A percentile compares a stretch with the other conserved stretches of the same genome.
Evolutionary conservation across 1,139 yeast genomes (phyloP).

Genomic region (Suhomyces panamericanus): DNA sequence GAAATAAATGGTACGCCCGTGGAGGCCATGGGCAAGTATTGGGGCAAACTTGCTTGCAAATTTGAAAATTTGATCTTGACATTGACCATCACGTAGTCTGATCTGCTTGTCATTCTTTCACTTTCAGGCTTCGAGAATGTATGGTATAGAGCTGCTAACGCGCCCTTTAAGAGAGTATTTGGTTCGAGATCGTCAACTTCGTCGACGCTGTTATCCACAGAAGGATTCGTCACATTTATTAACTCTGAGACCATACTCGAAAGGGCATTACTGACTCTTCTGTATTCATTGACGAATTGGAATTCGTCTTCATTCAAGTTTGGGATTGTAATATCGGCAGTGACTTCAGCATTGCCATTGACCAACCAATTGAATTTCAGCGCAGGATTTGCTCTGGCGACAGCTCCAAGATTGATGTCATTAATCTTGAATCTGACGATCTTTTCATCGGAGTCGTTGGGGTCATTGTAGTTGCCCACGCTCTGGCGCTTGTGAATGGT

Average conservation of each 20-base stretch:
- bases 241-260: slow-evolving; percentile 32
- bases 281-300: slow-evolving; percentile 26
- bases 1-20: slow-evolving; percentile 57
- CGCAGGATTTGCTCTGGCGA: slow-evolving; percentile 33
- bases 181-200: slow-evolving; percentile 20
- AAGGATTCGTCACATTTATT: slow-evolving; percentile 20
- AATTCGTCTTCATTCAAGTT: slow-evolving; percentile 27
- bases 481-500: slow-evolving; percentile 62
- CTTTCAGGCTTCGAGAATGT: slow-evolving; percentile 31
- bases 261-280: slow-evolving; percentile 28
- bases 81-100: slow-evolving; percentile 63
- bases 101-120: slow-evolving; percentile 10
- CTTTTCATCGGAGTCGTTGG: slow-evolving; percentile 36
- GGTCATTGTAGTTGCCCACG: slow-evolving; percentile 22
- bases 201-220: slow-evolving; percentile 3
- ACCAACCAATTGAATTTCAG: slow-evolving; percentile 68
- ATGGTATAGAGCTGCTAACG: slow-evolving; percentile 45
- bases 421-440: slow-evolving; percentile 64
- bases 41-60: slow-evolving; percentile 58
- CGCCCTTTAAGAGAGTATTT: slow-evolving; percentile 38
- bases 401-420: slow-evolving; percentile 56
- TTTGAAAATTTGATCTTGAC: slow-evolving; percentile 63
- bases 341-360: slow-evolving; percentile 67
- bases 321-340: slow-evolving; percentile 72
- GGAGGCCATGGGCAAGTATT: slow-evolving; percentile 53